A percentile compares a stretch with the other conserved stretches of the same genome.
Conservation (phyloP, 2,329 filamentous ascomycete species). For the Proliferodiscus dingleyae region DNA sequence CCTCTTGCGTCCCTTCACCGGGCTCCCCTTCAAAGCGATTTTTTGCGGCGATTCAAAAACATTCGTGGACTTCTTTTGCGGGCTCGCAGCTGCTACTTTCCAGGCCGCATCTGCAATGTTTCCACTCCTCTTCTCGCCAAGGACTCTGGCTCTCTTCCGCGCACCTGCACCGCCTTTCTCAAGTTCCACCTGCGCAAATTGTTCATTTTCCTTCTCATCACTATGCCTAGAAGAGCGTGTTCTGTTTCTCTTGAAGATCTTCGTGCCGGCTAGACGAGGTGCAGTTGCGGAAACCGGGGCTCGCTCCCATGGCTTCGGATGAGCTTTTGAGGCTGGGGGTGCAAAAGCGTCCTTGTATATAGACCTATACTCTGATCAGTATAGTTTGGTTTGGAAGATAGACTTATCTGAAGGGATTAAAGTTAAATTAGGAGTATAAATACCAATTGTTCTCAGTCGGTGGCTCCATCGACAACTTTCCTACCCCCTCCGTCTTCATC, state of each 20-base stretch:
- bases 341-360: conserved; percentile 28
- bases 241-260: conserved; percentile 31
- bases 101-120: conserved; percentile 32
- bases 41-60: too few species aligned
- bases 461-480: too few species aligned
- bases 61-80: too few species aligned
- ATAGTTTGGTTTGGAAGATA: neutral
- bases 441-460: conserved; percentile 17
- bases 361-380: conserved; percentile 16
- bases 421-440: neutral
- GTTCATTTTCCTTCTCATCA: conserved; percentile 21
- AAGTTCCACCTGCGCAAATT: conserved; percentile 30
- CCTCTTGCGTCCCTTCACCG: conserved; percentile 25
- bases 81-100: too few species aligned
- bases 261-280: conserved; percentile 29
- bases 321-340: conserved; percentile 17
- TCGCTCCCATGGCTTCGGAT: conserved; percentile 28
- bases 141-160: conserved; percentile 34
- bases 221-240: conserved; percentile 12
- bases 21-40: too few species aligned
- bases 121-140: conserved; percentile 28
- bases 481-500: too few species aligned
- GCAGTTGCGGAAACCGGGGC: conserved; percentile 28
- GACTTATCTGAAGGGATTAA: too few species aligned
- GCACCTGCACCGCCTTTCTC: conserved; percentile 30